Base-by-base conservation (phyloP, 1,284 basidiomycete genomes). In the Austroboletus olivaceoglutinosus region DNA sequence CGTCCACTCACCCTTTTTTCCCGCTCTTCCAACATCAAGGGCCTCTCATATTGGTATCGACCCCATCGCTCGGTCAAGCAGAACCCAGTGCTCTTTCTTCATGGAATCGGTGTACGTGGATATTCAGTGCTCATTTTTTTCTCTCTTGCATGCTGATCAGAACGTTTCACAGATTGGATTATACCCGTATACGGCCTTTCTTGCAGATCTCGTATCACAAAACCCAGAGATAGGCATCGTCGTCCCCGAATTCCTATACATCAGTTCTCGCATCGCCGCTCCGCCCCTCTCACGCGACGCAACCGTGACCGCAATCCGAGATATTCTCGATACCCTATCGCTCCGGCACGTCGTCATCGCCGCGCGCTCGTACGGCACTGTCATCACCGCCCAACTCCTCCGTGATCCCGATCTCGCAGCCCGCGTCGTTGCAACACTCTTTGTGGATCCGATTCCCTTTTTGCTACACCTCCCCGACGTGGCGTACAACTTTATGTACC, bases 71-170 rank as follows among this genome's bases (percentile, higher is more conserved):
- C 77, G 2, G 50, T 50, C 11, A 71, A 70, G 4, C 78, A 76
- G 54, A 68, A 70, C 11, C 81, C 83, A 0, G 67, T 86, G 12
- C 61, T 86, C 11, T 84, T 86, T 58, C 61, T 86, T 0, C 84
- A 86, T 52, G 85, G 83, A 12, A 80, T 86, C 22, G 85, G 84
- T 6, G 81, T 85, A 67, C 15, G 79, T n/a, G n/a, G n/a, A n/a
- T n/a, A n/a, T n/a, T n/a, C n/a, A n/a, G n/a, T 50, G 36, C 18
- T 45, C 11, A 8, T 12, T 7, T 4, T 22, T 6, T 22, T 15
- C 6, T 13, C 1, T 27, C 31, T 30, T 16, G 10, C 23, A 22
- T 38, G 25, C 41, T 51, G 8, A 51, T 41, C 5, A 5, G 1
- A 25, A 34, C 11, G n/a, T 44, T 21, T 22, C 19, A 36, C 51